Evolutionary conservation across 768 basidiomycete species (phyloP), one percentile per base, ranked within the genome.

Genomic region (Leccinum rimulosum): DNA sequence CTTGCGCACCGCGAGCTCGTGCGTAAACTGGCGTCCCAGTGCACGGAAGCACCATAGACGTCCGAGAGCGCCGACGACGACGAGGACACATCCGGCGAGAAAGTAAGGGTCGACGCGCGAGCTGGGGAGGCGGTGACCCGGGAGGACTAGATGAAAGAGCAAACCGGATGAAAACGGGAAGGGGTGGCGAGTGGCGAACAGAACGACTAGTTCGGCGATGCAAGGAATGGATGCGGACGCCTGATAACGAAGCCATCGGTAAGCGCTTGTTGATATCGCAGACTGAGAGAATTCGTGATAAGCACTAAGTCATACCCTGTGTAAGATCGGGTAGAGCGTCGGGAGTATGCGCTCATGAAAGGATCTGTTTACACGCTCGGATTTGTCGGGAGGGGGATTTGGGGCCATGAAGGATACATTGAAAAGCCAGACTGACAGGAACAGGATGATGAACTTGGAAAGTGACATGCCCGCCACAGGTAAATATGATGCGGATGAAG

Each of bases 21-120:
- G 73, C 0, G 76, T 77, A 60, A 77, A 77, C 36, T 74, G 65
- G 3, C 59, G 59, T 2, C 76, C 76, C 33, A 77, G 62, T 9
- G 65, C 52, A 40, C 63, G 67, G 64, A 69, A 76, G 58, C 75
- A 77, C 72, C 72, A 70, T 8, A 75, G 45, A 17, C 81, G 77
- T 3, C 81, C 61, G 6, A 67, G 40, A 4, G 66, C 54, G 4
- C 77, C 79, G 38, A 63, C 52, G 6, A 69, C 22, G 4, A 66
- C 64, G 15, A 75, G 9, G 31, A 68, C 14, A 11, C 69, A 58
- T 9, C 78, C 75, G 12, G 69, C 6, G 5, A 75, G 12, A 57
- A 79, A 72, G 50, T 31, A 76, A 1, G 5, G 63, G 59, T 61
- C 69, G 60, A 65, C 69, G 19, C 33, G 59, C 27, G 49, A 61